phyloP scores from a whole-genome alignment of 2,329 filamentous ascomycete genomes.

The Ceratocystis diversiconidia region DNA sequence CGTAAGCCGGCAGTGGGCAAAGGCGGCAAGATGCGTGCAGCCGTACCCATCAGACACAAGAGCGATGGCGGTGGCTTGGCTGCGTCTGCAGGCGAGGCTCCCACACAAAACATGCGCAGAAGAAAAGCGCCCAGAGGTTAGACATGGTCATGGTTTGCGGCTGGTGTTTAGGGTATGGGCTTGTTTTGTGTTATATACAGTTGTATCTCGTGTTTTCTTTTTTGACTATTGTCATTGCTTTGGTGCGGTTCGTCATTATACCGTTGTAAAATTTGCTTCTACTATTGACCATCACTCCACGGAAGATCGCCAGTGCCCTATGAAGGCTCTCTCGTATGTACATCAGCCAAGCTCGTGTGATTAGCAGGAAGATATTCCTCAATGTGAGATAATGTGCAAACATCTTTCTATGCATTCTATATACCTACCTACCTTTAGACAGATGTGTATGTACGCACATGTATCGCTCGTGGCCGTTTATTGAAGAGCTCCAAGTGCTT shows the following conservation, averaged over 20 bases:
- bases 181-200: slow-evolving; percentile 11
- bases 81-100: background rate
- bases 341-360: background rate
- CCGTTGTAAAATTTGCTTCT: background rate
- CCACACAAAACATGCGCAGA: slow-evolving; percentile 13
- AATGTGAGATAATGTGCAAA: background rate
- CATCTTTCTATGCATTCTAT: no score
- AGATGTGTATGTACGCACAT: no score
- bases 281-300: background rate
- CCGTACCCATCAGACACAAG: slow-evolving; percentile 18
- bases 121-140: slow-evolving; percentile 18
- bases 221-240: background rate
- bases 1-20: slow-evolving; percentile 11
- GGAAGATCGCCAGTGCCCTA: background rate
- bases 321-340: background rate
- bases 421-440: no score
- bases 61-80: slow-evolving; percentile 15
- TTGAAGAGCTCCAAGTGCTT: no score
- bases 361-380: background rate
- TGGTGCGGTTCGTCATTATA: background rate
- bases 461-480: no score
- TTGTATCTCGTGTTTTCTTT: no score
- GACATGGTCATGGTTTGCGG: background rate
- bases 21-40: slow-evolving; percentile 14
- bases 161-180: slow-evolving; percentile 11